Evolutionary conservation across 2,329 filamentous ascomycete species (phyloP).

Genomic region (Diaporthe caulivora): DNA sequence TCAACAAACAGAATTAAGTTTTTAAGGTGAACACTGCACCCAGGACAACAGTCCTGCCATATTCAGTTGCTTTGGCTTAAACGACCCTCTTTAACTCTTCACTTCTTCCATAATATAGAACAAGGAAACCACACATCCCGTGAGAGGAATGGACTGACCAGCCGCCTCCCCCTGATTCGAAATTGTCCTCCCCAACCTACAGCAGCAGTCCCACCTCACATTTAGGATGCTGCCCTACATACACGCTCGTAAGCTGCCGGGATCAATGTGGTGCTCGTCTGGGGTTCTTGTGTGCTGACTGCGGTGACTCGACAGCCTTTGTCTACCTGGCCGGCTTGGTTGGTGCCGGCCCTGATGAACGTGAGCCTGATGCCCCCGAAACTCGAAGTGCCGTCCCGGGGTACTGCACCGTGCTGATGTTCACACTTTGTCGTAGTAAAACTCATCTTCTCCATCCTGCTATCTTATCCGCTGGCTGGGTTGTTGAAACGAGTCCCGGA

Average conservation of each 20-base stretch:
- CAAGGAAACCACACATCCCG: neutral
- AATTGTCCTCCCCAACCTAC: neutral
- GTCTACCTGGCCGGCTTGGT: slow-evolving; percentile 54
- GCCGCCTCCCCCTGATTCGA: neutral
- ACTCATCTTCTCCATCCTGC: slow-evolving; percentile 87
- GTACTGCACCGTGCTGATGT: slow-evolving; percentile 4
- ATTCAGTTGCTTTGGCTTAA: neutral
- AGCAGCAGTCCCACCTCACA: neutral
- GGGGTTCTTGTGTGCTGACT: slow-evolving; percentile 38
- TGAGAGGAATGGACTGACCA: slow-evolving; percentile 36
- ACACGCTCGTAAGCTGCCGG: slow-evolving; percentile 47
- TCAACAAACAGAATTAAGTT: slow-evolving; percentile 5
- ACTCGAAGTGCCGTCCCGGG: neutral
- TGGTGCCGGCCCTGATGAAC: slow-evolving; percentile 60
- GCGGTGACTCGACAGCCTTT: slow-evolving; percentile 53
- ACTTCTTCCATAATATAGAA: neutral
- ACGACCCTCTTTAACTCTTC: neutral
- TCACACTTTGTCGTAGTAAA: slow-evolving; percentile 76
- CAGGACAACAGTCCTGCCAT: neutral
- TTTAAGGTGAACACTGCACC: neutral
- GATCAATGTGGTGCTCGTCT: neutral
- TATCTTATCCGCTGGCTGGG: slow-evolving; percentile 92
- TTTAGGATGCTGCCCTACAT: slow-evolving; percentile 51
- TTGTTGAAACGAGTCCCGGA: slow-evolving; percentile 93
- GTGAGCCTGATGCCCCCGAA: slow-evolving; percentile 48